A percentile compares a stretch with the other conserved stretches of the same genome.
These are phyloP conservation scores for Sarcodon sp. DNA, from an alignment of 768 basidiomycete genomes.

Conservation along the genomic window DNA sequence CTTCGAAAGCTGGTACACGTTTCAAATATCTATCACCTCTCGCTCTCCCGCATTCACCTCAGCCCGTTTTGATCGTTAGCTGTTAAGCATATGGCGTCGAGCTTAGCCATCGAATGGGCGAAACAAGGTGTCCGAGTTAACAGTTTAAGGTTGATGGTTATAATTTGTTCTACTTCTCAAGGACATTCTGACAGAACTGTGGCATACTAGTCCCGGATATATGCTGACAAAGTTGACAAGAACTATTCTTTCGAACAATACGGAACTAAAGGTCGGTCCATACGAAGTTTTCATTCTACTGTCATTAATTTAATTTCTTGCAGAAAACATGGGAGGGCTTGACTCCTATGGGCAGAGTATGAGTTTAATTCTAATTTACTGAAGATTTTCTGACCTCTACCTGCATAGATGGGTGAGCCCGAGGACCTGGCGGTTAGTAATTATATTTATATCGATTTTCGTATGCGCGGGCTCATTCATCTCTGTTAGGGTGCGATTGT, in stretches of 20 bases:
- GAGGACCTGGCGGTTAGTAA: conserved; percentile 71
- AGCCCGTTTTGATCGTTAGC: conserved; percentile 30
- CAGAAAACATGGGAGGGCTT: conserved; percentile 76
- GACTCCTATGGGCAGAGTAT: conserved; percentile 78
- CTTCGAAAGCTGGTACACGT: conserved; percentile 74
- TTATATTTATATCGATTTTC: neutral
- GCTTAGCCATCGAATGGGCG: conserved; percentile 94
- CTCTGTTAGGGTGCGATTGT: conserved; percentile 66
- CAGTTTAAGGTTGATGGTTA: conserved; percentile 40
- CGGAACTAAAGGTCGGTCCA: conserved; percentile 55
- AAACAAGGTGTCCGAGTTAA: conserved; percentile 82
- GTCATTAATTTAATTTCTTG: conserved; percentile 2
- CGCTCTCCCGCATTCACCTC: neutral
- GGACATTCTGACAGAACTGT: conserved; percentile 4
- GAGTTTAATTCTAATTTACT: conserved; percentile 11
- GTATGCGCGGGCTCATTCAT: neutral
- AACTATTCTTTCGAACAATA: conserved; percentile 65
- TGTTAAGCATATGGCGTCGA: conserved; percentile 89
- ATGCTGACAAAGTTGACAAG: conserved; percentile 86
- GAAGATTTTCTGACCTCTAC: conserved; percentile 3
- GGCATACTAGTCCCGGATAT: conserved; percentile 65
- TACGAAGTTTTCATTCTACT: neutral
- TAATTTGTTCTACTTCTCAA: neutral
- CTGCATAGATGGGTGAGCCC: conserved; percentile 71
- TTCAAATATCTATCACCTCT: neutral